phyloP scores from a whole-genome alignment of 2,329 filamentous ascomycete genomes.

The Ramichloridium luteum region DNA sequence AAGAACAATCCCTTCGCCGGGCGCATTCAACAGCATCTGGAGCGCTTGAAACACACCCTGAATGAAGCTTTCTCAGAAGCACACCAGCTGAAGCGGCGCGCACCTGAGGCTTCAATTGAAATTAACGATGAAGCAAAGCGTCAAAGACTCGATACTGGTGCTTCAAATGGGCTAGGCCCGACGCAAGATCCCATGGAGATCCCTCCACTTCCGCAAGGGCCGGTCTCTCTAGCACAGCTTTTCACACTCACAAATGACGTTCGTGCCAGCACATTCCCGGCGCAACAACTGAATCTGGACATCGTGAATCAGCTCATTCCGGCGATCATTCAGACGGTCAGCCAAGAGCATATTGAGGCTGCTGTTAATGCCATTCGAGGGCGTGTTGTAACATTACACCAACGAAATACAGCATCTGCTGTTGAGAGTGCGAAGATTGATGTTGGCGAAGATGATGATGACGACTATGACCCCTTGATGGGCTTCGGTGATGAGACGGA shows the following conservation, averaged over 20 bases:
- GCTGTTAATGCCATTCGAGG: conserved; percentile 52
- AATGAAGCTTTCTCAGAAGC: conserved; percentile 69
- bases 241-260: conserved; percentile 73
- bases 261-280: conserved; percentile 68
- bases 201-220: conserved; percentile 60
- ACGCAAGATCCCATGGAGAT: conserved; percentile 30
- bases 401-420: conserved; percentile 18
- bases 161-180: conserved; percentile 20
- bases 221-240: conserved; percentile 67
- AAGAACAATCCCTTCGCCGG: conserved; percentile 61
- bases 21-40: conserved; percentile 78
- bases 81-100: conserved; percentile 55
- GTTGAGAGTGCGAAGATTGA: conserved; percentile 23
- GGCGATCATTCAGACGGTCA: conserved; percentile 60
- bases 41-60: conserved; percentile 66
- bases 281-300: conserved; percentile 61
- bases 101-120: conserved; percentile 57
- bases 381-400: conserved; percentile 29
- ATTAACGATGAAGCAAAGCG: conserved; percentile 69
- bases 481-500: conserved; percentile 64
- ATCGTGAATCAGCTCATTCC: conserved; percentile 73
- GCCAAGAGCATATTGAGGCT: conserved; percentile 54
- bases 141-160: conserved; percentile 52
- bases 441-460: conserved; percentile 53
- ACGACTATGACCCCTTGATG: conserved; percentile 87